These are phyloP conservation scores for Fraxinus floribunda DNA, from an alignment of 305 asterid species.

Conservation along the genomic window DNA sequence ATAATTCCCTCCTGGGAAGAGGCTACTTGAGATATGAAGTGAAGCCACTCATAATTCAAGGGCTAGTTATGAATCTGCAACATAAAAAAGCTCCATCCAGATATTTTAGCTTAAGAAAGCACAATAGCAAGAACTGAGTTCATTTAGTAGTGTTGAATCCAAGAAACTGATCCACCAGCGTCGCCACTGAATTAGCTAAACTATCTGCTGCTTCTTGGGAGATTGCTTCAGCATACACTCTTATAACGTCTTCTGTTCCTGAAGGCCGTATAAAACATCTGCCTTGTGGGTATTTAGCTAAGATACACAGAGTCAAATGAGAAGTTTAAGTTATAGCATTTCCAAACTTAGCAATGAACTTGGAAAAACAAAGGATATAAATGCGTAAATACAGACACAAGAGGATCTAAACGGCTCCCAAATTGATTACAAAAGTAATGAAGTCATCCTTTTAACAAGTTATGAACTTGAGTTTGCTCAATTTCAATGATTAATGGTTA, in stretches of 20 bases:
- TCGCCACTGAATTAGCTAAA: conserved; percentile 65
- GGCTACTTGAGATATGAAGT: not conserved
- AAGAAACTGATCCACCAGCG: conserved; percentile 60
- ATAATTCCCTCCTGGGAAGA: not conserved
- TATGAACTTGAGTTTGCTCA: not conserved
- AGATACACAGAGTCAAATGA: not conserved
- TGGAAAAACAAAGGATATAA: not conserved
- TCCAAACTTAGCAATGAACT: not conserved
- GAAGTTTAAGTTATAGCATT: not conserved
- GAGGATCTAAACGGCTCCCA: not conserved
- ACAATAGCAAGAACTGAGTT: not conserved
- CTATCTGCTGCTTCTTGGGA: conserved; percentile 72
- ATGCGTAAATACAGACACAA: not conserved
- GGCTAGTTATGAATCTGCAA: not conserved
- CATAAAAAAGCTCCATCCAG: not conserved
- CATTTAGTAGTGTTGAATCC: conserved; percentile 30
- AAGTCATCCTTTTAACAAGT: not conserved
- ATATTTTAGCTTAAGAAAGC: too few relatives aligned
- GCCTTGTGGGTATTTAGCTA: conserved; percentile 69
- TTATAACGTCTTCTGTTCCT: conserved; percentile 89
- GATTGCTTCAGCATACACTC: conserved; percentile 86
- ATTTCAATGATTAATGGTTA: not conserved
- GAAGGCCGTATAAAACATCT: conserved; percentile 89
- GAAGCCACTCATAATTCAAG: not conserved
- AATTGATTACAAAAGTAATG: not conserved